These are phyloP conservation scores for Quercus ilex DNA, from an alignment of 306 rosid species.

Conservation along the genomic window DNA sequence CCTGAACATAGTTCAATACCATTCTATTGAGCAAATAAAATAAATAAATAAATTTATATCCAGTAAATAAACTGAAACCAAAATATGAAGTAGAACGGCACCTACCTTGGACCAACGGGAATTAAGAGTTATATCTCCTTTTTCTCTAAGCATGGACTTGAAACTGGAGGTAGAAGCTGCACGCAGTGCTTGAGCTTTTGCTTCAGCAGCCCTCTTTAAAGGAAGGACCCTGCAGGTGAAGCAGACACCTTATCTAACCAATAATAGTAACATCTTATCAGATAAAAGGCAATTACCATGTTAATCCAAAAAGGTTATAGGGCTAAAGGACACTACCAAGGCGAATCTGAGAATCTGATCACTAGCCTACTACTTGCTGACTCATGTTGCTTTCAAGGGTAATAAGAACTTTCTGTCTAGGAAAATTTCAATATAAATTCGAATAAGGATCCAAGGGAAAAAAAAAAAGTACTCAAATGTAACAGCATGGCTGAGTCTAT, in stretches of 20 bases:
- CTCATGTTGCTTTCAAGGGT: conserved; percentile 76
- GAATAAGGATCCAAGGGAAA: conserved; percentile 39
- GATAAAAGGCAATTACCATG: conserved; percentile 46
- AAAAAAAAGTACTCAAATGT: conserved; percentile 29
- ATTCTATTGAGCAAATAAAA: conserved; percentile 9
- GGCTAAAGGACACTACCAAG: conserved; percentile 64
- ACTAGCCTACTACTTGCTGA: conserved; percentile 85
- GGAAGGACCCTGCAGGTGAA: conserved; percentile 71
- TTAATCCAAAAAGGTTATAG: conserved; percentile 44
- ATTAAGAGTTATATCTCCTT: conserved; percentile 63
- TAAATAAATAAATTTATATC: conserved; percentile 2
- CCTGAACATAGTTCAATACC: neutral
- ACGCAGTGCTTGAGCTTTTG: conserved; percentile 73
- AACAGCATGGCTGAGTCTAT: conserved; percentile 30
- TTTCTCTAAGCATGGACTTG: conserved; percentile 78
- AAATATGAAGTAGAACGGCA: conserved; percentile 12
- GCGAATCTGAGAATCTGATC: conserved; percentile 59
- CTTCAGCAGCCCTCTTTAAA: conserved; percentile 81
- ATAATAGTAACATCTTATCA: conserved; percentile 11
- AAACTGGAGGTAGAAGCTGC: conserved; percentile 66
- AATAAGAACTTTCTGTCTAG: conserved; percentile 70
- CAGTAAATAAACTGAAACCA: conserved; percentile 13
- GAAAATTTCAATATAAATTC: conserved; percentile 64
- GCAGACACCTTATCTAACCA: conserved; percentile 28
- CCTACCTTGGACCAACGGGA: conserved; percentile 98